Evolutionary conservation across 805 yeast genomes (phyloP).

Genomic region (Barnettozyma salicaria): DNA sequence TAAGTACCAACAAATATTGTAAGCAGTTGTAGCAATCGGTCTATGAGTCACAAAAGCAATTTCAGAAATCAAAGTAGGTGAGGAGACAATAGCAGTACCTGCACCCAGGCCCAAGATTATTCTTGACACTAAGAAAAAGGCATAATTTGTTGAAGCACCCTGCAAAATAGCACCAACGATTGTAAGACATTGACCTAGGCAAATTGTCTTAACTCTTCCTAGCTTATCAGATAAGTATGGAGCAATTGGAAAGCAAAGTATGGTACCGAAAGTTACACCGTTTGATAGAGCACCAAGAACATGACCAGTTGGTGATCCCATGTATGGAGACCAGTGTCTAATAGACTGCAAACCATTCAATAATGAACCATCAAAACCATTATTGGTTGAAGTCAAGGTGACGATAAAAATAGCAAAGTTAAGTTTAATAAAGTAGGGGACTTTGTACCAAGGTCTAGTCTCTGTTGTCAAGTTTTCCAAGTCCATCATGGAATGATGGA

Average conservation of each 20-base stretch:
- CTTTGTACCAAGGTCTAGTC: conserved; percentile 28
- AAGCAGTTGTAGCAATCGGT: conserved; percentile 33
- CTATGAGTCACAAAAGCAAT: conserved; percentile 40
- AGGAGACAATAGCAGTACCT: conserved; percentile 35
- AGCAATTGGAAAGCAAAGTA: conserved; percentile 28
- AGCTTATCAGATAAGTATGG: conserved; percentile 30
- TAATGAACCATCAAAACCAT: conserved; percentile 43
- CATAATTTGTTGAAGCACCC: conserved; percentile 25
- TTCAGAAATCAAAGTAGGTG: conserved; percentile 47
- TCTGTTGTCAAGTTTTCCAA: conserved; percentile 10
- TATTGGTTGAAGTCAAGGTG: conserved; percentile 41
- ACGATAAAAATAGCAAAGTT: conserved; percentile 34
- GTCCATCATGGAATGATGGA: no score
- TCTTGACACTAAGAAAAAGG: conserved; percentile 26
- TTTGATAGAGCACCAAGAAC: conserved; percentile 35
- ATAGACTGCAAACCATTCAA: conserved; percentile 44
- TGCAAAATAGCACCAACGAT: conserved; percentile 18
- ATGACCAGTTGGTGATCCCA: conserved; percentile 36
- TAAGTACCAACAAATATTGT: conserved; percentile 43
- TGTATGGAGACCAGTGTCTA: conserved; percentile 31
- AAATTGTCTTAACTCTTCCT: conserved; percentile 33
- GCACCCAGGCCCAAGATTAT: conserved; percentile 43
- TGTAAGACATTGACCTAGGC: conserved; percentile 16
- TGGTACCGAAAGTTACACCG: conserved; percentile 37
- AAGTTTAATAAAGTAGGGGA: conserved; percentile 33